Base-by-base conservation (phyloP, 257 asterid genomes). In the Cruciata laevipes region DNA sequence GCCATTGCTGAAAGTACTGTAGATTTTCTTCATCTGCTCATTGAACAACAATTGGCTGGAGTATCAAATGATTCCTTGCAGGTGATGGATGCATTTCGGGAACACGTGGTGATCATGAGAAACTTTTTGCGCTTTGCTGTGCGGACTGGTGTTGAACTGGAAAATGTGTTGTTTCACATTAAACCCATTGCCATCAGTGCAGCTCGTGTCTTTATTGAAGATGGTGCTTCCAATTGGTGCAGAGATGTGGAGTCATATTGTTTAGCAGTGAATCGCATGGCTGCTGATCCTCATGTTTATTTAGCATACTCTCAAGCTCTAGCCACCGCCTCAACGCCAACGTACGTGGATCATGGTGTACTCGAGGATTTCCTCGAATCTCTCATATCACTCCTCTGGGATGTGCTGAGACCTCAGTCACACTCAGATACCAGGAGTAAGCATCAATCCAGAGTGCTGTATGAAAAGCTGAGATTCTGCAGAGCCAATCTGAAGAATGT, bases 321-420 rank as follows among this genome's bases (percentile, higher is more conserved):
- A 0, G 42, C 25, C 5, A 18, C 51, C 3, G 5, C 30, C 27
- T 35, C 38, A 18, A 33, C 32, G 21, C 20, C 10, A 3, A 11
- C 42, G 1, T 3, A 37, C 42, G 42, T 37, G 42, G 42, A 37
- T 37, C 42, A 37, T 37, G 42, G 2, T 13, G 51, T 42, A 5
- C 51, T 42, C 51, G 13, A 18, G 18, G 14, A 35, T 37, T 20
- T 63, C 31, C 53, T 63, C 7, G 52, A 37, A n/a, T 63, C 67
- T 63, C 51, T 33, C 53, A 38, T 20, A 63, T 63, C 52, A 18
- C 13, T 32, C 42, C 51, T 63, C 11, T 63, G 67, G 51, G 51
- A 42, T 13, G 17, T 42, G 51, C 18, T 42, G 51, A 37, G 42
- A 6, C 37, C 4, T 42, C 18, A 42, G 13, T 42, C 51, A 42